phyloP scores from a whole-genome alignment of 495 filamentous ascomycete species.

The Astrocystis sublimbata region DNA sequence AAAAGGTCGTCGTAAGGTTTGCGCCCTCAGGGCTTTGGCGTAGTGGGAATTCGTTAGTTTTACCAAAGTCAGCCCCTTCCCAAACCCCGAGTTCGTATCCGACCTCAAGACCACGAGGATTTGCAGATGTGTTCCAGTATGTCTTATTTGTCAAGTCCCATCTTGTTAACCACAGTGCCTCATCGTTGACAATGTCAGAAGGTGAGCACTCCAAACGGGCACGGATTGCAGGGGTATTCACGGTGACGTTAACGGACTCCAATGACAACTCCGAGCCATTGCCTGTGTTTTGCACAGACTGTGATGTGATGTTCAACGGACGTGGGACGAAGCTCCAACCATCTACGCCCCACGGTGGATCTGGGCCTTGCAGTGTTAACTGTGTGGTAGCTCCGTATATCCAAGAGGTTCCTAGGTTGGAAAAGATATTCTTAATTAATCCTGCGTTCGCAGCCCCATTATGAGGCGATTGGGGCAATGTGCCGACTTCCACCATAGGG shows the following conservation, averaged over 20 bases:
- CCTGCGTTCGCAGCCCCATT: too few relatives aligned
- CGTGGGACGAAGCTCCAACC: slow-evolving; percentile 41
- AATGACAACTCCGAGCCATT: too few relatives aligned
- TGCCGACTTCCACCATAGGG: neutral
- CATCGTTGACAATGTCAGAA: slow-evolving; percentile 19
- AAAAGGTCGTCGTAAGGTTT: too few relatives aligned
- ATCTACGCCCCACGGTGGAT: slow-evolving; percentile 40
- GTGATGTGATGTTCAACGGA: too few relatives aligned
- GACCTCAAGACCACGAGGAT: neutral
- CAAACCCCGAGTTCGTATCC: neutral
- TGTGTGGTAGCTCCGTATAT: slow-evolving; percentile 40
- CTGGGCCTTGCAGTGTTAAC: slow-evolving; percentile 30
- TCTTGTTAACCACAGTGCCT: slow-evolving; percentile 28
- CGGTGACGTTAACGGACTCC: slow-evolving; percentile 26
- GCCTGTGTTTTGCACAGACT: too few relatives aligned
- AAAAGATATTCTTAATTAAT: slow-evolving; percentile 2
- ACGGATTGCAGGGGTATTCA: slow-evolving; percentile 32
- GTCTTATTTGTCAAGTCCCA: slow-evolving; percentile 21
- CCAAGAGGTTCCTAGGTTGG: slow-evolving; percentile 20
- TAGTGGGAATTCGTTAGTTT: too few relatives aligned
- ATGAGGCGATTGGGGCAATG: neutral
- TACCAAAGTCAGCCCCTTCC: too few relatives aligned
- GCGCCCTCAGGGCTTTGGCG: too few relatives aligned
- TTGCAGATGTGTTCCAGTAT: neutral
- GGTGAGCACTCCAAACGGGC: slow-evolving; percentile 36